Evolutionary conservation across 2,329 filamentous ascomycete species (phyloP).

Genomic region (Aspergillus clavatus): DNA sequence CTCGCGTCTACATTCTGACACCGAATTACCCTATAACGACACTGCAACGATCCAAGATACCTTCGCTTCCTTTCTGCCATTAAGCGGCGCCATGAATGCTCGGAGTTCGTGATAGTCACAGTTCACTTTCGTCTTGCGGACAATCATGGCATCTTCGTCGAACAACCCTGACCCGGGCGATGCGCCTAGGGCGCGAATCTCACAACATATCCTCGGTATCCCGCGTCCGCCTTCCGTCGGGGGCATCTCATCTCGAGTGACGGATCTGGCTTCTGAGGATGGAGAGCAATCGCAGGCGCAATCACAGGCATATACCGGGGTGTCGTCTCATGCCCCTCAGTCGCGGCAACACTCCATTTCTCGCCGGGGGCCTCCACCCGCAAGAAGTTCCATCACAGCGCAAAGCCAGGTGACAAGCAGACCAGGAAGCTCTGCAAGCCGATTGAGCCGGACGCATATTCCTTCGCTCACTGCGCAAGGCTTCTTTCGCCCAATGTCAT

Average conservation of each 20-base stretch:
- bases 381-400: slow-evolving; percentile 37
- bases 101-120: slow-evolving; percentile 10
- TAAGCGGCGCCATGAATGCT: slow-evolving; percentile 20
- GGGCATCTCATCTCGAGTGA: slow-evolving; percentile 66
- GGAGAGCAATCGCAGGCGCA: slow-evolving; percentile 36
- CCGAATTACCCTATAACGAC: not conserved
- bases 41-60: not conserved
- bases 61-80: slow-evolving; percentile 7
- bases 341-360: slow-evolving; percentile 54
- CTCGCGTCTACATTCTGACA: not conserved
- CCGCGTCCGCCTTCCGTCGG: slow-evolving; percentile 37
- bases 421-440: slow-evolving; percentile 55
- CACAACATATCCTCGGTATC: slow-evolving; percentile 51
- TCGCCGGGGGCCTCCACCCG: slow-evolving; percentile 48
- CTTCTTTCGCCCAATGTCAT: slow-evolving; percentile 96
- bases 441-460: slow-evolving; percentile 78
- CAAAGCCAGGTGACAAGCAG: slow-evolving; percentile 46
- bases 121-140: not conserved
- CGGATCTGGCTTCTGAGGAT: slow-evolving; percentile 54
- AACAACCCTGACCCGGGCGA: slow-evolving; percentile 39
- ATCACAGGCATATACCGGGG: slow-evolving; percentile 32
- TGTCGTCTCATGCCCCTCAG: slow-evolving; percentile 51
- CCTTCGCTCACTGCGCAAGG: slow-evolving; percentile 83
- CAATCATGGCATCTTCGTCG: slow-evolving; percentile 24
- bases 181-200: slow-evolving; percentile 27